Conservation (phyloP, 179 eudicot species). For the Sideroxylon spinosum region DNA sequence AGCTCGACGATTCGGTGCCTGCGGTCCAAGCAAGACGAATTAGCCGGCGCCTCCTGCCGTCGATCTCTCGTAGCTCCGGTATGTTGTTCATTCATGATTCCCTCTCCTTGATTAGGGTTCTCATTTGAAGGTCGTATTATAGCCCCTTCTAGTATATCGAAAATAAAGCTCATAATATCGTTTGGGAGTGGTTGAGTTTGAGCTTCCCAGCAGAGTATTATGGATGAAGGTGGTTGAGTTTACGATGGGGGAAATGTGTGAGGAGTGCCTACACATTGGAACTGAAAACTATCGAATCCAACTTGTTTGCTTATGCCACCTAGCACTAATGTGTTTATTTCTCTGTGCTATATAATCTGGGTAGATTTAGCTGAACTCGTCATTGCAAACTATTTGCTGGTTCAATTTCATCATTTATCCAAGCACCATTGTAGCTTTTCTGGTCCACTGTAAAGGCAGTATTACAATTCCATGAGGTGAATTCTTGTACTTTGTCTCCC, state of each 20-base stretch:
- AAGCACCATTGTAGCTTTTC: not conserved
- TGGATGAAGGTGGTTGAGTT: not conserved
- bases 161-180: not conserved
- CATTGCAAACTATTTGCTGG: not conserved
- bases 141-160: not conserved
- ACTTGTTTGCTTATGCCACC: not conserved
- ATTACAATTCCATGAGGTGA: not conserved
- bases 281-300: not conserved
- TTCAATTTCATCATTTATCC: not conserved
- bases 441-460: not conserved
- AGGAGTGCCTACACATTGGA: not conserved
- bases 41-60: not conserved
- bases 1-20: not conserved
- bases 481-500: not conserved
- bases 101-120: not conserved
- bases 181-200: not conserved
- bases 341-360: not conserved
- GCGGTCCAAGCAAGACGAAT: conserved; percentile 1
- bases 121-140: not conserved
- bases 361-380: not conserved
- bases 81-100: not conserved
- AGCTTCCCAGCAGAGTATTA: not conserved
- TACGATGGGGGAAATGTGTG: not conserved
- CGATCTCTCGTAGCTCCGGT: conserved; percentile 3
- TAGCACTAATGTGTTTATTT: too few relatives aligned